Base-by-base conservation (phyloP, 768 basidiomycete genomes). In the Ramaria sp. region DNA sequence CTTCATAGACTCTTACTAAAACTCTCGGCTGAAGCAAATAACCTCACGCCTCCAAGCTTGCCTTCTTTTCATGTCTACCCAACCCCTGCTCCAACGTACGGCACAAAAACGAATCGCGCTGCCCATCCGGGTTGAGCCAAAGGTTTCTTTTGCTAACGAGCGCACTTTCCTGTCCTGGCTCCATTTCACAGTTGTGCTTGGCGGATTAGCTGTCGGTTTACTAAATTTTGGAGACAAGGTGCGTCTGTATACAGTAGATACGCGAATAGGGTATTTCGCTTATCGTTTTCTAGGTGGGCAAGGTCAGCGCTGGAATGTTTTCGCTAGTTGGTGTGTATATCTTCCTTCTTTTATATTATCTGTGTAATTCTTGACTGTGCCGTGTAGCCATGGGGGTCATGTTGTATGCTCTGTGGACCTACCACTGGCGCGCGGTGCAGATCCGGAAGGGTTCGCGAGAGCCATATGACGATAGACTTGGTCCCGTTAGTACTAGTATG, bases 141-240 rank as follows among this genome's bases (percentile, higher is more conserved):
- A 95, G 64, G 91, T 95, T 59, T 91, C 91, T 48, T 95, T 94
- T 64, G 91, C 91, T 43, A 94, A 94, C 70, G 91, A 93, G 70
- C 82, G 90, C 56, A 93, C 96, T 0, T 98, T 98, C 73, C 78
- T 99, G 46, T 94, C 93, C 78, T 98, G 95, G 96, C 80, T 97
- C 50, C 93, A 96, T 71, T 97, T 96, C 69, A 93, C 94, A 41
- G 92, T 98, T 71, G 91, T 99, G 58, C 83, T 99, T 7, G 94
- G 95, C 30, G 96, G 96, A 57, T 79, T 99, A 47, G 89, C 93
- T 1, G 93, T 98, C 13, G 96, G 96, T 11, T 72, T 99, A 57
- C 76, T 99, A 64, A 99, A 99, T 71, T 99, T 99, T 75, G 96
- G 96, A 59, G 96, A 98, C 70, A 90, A 90, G 73, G 92, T 86